A percentile compares a stretch with the other conserved stretches of the same genome.
These are phyloP conservation scores for Mycotypha africana DNA, from an alignment of 371 early-diverging fungal genomes.

Conservation along the genomic window DNA sequence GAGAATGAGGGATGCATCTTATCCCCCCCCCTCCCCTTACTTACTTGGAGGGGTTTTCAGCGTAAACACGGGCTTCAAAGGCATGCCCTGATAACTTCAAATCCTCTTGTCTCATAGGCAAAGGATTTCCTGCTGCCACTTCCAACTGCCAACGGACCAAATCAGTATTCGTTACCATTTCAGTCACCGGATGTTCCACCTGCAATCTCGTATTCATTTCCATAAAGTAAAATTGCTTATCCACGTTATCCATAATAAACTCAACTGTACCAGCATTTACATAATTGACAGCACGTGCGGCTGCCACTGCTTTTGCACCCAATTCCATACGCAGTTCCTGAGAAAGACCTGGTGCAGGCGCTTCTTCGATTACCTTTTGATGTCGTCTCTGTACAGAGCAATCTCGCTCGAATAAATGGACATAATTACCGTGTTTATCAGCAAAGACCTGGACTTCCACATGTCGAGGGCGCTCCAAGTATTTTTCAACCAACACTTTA, in stretches of 20 bases:
- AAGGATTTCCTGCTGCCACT: constrained; percentile 81
- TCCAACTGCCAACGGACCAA: constrained; percentile 92
- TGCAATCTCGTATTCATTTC: constrained; percentile 97
- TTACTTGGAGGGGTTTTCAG: constrained; percentile 91
- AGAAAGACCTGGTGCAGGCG: constrained; percentile 66
- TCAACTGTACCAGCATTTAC: constrained; percentile 97
- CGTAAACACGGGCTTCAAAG: constrained; percentile 97
- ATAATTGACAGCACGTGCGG: constrained; percentile 89
- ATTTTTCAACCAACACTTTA: constrained; percentile 90
- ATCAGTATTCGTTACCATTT: constrained; percentile 92
- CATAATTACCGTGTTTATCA: constrained; percentile 82
- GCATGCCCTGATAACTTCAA: constrained; percentile 80
- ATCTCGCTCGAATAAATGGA: constrained; percentile 95
- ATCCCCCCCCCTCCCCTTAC: background rate
- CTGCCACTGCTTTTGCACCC: constrained; percentile 89
- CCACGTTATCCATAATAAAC: constrained; percentile 90
- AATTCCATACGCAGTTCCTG: constrained; percentile 70
- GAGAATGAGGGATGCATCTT: too few relatives aligned
- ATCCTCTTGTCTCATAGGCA: constrained; percentile 72
- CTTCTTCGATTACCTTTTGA: constrained; percentile 97
- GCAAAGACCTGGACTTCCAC: constrained; percentile 97
- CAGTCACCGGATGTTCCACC: constrained; percentile 97
- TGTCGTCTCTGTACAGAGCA: constrained; percentile 97
- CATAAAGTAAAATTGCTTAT: constrained; percentile 92
- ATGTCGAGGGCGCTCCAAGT: constrained; percentile 80